Conservation (phyloP, 2,329 filamentous ascomycete genomes). For the Microsporum audouinii region DNA sequence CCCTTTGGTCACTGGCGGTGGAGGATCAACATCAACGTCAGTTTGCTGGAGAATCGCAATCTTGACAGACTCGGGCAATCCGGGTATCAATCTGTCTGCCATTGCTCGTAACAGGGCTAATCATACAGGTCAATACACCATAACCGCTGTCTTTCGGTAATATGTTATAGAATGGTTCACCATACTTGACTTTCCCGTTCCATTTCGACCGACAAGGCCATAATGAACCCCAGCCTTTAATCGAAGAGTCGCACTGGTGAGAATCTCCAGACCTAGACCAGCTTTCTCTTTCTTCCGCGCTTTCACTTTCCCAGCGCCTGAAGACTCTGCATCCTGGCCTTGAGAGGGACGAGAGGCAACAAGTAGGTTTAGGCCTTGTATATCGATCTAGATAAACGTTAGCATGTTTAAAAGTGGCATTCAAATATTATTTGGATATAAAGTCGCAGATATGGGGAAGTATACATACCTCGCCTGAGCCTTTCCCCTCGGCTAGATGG, state of each 20-base stretch:
- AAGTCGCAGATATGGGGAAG: background rate
- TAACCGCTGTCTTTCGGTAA: background rate
- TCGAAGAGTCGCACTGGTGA: conserved; percentile 57
- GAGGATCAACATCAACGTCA: conserved; percentile 22
- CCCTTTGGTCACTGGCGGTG: background rate
- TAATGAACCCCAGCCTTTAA: conserved; percentile 65
- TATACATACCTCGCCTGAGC: conserved; percentile 41
- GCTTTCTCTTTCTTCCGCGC: conserved; percentile 39
- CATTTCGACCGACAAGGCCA: conserved; percentile 68
- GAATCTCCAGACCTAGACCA: conserved; percentile 47
- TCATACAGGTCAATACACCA: conserved; percentile 6
- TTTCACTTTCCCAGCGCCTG: conserved; percentile 19
- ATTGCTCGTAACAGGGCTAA: conserved; percentile 61
- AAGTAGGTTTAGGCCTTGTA: conserved; percentile 61
- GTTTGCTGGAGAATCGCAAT: conserved; percentile 62
- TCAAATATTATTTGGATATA: background rate
- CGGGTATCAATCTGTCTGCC: conserved; percentile 66
- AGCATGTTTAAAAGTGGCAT: background rate
- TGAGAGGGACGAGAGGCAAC: conserved; percentile 35
- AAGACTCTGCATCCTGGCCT: background rate
- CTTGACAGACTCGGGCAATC: conserved; percentile 54
- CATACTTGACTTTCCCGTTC: conserved; percentile 68
- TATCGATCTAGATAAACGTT: conserved; percentile 45
- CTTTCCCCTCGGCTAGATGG: conserved; percentile 45
- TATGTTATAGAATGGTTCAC: background rate